Conservation (phyloP, 2,329 filamentous ascomycete genomes). For the Neofusicoccum sp. region DNA sequence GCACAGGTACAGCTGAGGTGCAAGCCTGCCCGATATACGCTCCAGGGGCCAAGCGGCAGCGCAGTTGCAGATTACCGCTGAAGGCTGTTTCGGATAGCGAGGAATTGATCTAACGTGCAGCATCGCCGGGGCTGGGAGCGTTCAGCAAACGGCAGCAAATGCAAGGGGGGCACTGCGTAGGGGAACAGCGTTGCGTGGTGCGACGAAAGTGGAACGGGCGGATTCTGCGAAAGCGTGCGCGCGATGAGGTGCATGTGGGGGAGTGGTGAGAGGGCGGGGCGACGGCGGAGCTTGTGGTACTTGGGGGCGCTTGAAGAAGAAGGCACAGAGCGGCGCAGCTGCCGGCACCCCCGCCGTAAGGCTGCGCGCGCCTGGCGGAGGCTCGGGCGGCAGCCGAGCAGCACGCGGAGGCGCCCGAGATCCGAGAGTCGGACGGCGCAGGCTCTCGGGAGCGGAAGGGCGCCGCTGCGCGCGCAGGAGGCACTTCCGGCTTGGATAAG, state of each 20-base stretch:
- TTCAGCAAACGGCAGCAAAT: too few species aligned
- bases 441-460: not conserved
- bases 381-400: not conserved
- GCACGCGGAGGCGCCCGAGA: not conserved
- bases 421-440: not conserved
- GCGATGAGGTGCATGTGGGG: too few species aligned
- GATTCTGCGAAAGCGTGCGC: too few species aligned
- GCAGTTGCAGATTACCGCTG: too few species aligned
- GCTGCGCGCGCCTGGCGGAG: not conserved
- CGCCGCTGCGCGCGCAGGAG: not conserved
- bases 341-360: not conserved
- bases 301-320: not conserved
- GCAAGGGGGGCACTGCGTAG: not conserved
- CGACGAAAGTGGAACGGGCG: not conserved
- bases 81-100: too few species aligned
- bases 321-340: not conserved
- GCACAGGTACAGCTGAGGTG: too few species aligned
- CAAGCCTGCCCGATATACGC: too few species aligned
- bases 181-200: not conserved
- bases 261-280: not conserved
- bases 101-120: too few species aligned
- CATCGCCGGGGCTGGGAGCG: too few species aligned
- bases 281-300: not conserved
- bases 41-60: too few species aligned
- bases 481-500: constrained; percentile 13